Percentiles rank a stretch among this genome's conserved stretches.
These are phyloP conservation scores for Pseudocercospora fuligena DNA, from an alignment of 2,329 filamentous ascomycete genomes.

Conservation along the genomic window DNA sequence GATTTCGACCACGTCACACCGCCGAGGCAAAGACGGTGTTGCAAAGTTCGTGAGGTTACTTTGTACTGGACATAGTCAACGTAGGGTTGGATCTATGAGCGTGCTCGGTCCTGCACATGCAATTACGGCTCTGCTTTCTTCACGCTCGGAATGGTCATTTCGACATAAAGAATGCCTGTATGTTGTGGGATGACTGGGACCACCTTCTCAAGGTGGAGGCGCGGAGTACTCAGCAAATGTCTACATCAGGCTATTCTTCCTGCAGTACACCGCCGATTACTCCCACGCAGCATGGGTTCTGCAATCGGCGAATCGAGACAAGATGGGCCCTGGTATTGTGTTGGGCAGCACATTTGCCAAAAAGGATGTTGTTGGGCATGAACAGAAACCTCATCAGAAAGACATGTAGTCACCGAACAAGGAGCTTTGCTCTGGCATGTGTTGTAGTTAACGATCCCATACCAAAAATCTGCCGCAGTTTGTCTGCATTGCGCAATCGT, in stretches of 20 bases:
- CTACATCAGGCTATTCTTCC: neutral
- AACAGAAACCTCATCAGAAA: neutral
- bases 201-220: neutral
- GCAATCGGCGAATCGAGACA: conserved; percentile 7
- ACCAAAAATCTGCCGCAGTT: neutral
- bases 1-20: neutral
- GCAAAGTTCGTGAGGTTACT: neutral
- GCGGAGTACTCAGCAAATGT: neutral
- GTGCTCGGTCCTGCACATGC: neutral
- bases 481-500: conserved; percentile 4
- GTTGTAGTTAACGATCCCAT: neutral
- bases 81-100: neutral
- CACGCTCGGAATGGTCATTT: neutral
- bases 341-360: conserved; percentile 1
- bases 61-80: neutral
- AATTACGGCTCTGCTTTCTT: neutral
- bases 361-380: neutral
- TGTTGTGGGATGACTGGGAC: neutral
- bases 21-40: neutral
- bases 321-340: neutral
- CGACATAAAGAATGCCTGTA: neutral
- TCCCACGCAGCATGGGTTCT: conserved; percentile 7
- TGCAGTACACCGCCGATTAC: neutral
- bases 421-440: neutral
- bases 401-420: neutral